These are phyloP conservation scores for Aspergillus fischeri DNA, from an alignment of 2,329 filamentous ascomycete species.

Conservation along the genomic window DNA sequence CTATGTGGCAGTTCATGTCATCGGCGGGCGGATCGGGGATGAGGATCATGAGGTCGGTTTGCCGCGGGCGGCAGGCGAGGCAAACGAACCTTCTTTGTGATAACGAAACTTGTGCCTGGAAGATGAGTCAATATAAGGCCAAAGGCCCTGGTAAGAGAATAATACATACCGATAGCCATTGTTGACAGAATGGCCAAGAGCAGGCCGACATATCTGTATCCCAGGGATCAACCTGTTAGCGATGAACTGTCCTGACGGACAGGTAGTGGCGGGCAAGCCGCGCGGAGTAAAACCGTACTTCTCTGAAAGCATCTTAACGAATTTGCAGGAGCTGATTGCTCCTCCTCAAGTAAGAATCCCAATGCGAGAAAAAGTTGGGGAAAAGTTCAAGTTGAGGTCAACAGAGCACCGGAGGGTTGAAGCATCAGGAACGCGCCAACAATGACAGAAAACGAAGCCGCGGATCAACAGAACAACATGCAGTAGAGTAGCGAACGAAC, in stretches of 20 bases:
- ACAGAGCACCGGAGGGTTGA: not conserved
- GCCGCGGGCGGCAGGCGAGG: slow-evolving; percentile 4
- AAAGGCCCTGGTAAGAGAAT: not conserved
- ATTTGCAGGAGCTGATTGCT: slow-evolving; percentile 34
- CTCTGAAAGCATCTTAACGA: slow-evolving; percentile 39
- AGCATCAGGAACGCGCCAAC: not conserved
- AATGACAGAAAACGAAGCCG: slow-evolving; percentile 7
- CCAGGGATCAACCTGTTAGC: slow-evolving; percentile 17
- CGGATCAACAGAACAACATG: slow-evolving; percentile 10
- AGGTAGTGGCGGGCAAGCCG: slow-evolving; percentile 1
- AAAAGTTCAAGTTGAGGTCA: slow-evolving; percentile 4
- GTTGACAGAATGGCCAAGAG: slow-evolving; percentile 46
- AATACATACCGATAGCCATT: slow-evolving; percentile 42
- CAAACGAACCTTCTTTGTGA: slow-evolving; percentile 84
- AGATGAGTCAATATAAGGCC: slow-evolving; percentile 7
- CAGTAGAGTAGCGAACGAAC: slow-evolving; percentile 6
- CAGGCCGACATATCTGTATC: slow-evolving; percentile 44
- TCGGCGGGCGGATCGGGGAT: slow-evolving; percentile 2
- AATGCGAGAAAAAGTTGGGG: slow-evolving; percentile 22
- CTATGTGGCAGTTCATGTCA: slow-evolving; percentile 3
- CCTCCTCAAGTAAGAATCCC: slow-evolving; percentile 30
- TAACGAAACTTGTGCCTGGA: slow-evolving; percentile 90
- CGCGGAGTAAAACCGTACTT: slow-evolving; percentile 31
- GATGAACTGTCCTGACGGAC: slow-evolving; percentile 10
- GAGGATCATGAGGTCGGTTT: not conserved